phyloP scores from a whole-genome alignment of 108 stramenopile species.

The Fragilaria radians region DNA sequence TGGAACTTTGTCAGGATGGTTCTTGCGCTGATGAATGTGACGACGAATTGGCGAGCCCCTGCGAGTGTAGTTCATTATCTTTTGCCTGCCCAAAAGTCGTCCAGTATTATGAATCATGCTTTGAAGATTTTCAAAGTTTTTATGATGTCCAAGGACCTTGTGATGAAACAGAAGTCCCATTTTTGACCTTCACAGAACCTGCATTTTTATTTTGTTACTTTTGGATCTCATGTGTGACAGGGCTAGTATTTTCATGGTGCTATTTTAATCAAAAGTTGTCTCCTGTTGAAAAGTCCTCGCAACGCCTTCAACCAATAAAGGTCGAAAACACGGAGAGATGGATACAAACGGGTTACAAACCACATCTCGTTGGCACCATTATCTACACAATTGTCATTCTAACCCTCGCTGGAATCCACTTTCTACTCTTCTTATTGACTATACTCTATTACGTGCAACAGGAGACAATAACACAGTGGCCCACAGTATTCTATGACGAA shows the following conservation, averaged over 20 bases:
- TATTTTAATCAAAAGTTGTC: slow-evolving; percentile 40
- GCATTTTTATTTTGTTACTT: slow-evolving; percentile 35
- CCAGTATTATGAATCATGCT: slow-evolving; percentile 11
- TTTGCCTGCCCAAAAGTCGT: slow-evolving; percentile 17
- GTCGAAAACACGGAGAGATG: slow-evolving; percentile 7
- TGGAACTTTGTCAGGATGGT: slow-evolving; percentile 41
- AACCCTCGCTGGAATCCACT: slow-evolving; percentile 20
- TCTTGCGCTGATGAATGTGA: slow-evolving; percentile 23
- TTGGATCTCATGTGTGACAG: slow-evolving; percentile 20
- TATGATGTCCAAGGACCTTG: background rate
- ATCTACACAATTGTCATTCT: slow-evolving; percentile 33
- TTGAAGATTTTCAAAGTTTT: slow-evolving; percentile 5
- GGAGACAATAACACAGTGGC: slow-evolving; percentile 12
- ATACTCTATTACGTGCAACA: slow-evolving; percentile 33
- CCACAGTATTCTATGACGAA: slow-evolving; percentile 33
- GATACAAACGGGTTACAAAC: slow-evolving; percentile 48
- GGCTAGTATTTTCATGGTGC: slow-evolving; percentile 38
- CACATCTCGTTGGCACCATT: slow-evolving; percentile 27
- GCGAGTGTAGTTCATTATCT: slow-evolving; percentile 3
- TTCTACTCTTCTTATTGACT: slow-evolving; percentile 22
- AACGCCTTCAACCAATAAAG: background rate
- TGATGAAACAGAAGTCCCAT: slow-evolving; percentile 11
- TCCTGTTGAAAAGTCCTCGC: slow-evolving; percentile 25
- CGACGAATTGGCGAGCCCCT: slow-evolving; percentile 6
- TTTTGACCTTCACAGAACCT: slow-evolving; percentile 21